These are phyloP conservation scores for Globisporangium orthogonon DNA, from an alignment of 352 stramenopile species.

Conservation along the genomic window DNA sequence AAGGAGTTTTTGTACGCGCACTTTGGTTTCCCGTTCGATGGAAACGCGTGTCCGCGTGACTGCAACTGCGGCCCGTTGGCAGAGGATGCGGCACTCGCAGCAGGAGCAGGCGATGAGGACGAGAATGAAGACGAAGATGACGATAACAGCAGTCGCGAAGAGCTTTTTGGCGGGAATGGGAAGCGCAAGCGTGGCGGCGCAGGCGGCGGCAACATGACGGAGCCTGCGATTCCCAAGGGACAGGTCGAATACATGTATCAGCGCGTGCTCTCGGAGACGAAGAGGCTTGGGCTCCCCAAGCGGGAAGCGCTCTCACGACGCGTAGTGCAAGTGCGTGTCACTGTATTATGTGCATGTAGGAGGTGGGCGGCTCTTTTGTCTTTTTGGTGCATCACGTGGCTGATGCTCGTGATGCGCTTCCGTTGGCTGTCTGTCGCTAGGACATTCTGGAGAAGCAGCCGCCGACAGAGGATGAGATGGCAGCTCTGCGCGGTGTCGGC, in stretches of 20 bases:
- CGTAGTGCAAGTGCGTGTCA: slow-evolving; percentile 31
- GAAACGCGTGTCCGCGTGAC: slow-evolving; percentile 27
- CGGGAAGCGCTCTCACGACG: slow-evolving; percentile 48
- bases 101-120: background rate
- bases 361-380: no score
- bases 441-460: slow-evolving; percentile 41
- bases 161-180: background rate
- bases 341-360: background rate
- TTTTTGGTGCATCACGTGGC: background rate
- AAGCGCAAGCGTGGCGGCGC: background rate
- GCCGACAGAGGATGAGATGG: slow-evolving; percentile 49
- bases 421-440: slow-evolving; percentile 13
- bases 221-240: slow-evolving; percentile 7
- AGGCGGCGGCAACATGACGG: background rate
- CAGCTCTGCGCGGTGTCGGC: slow-evolving; percentile 49
- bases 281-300: slow-evolving; percentile 36
- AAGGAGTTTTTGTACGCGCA: slow-evolving; percentile 48
- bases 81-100: slow-evolving; percentile 4
- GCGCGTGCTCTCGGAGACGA: slow-evolving; percentile 34
- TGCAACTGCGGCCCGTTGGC: slow-evolving; percentile 53
- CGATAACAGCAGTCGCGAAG: background rate
- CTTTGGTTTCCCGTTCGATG: slow-evolving; percentile 45
- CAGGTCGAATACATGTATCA: slow-evolving; percentile 64
- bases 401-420: background rate
- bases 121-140: background rate